Percentiles rank a stretch among this genome's conserved stretches.
Conservation (phyloP, 257 asterid genomes). For the Ophiorrhiza pumila region DNA sequence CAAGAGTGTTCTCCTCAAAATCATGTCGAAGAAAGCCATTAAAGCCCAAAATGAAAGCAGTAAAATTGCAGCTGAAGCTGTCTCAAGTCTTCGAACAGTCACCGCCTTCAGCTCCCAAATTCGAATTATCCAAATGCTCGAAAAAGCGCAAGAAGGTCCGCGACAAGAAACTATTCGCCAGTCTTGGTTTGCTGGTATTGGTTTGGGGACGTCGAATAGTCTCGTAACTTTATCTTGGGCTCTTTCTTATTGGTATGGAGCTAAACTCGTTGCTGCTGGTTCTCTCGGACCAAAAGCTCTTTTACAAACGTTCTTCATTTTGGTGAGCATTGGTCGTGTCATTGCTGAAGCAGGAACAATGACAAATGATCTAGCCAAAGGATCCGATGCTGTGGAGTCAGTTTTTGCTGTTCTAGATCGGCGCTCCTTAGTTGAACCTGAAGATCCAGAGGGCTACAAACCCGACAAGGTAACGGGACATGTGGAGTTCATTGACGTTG, state of each 20-base stretch:
- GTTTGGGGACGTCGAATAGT: conserved; percentile 78
- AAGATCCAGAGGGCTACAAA: conserved; percentile 52
- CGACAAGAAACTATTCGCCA: conserved; percentile 63
- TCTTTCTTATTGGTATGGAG: conserved; percentile 83
- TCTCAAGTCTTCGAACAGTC: conserved; percentile 77
- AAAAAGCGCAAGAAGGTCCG: conserved; percentile 69
- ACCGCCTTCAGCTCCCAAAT: conserved; percentile 76
- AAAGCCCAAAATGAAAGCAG: conserved; percentile 83
- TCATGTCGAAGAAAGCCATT: conserved; percentile 66
- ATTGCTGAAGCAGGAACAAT: conserved; percentile 87
- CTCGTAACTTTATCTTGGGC: conserved; percentile 79
- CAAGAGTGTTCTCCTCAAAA: conserved; percentile 63
- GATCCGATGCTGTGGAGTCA: conserved; percentile 65
- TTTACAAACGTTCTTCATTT: conserved; percentile 76
- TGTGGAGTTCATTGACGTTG: conserved; percentile 51
- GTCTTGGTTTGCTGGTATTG: conserved; percentile 92
- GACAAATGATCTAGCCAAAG: conserved; percentile 87
- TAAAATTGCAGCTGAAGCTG: conserved; percentile 90
- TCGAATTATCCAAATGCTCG: conserved; percentile 71
- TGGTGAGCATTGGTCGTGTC: conserved; percentile 88
- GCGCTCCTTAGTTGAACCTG: conserved; percentile 63
- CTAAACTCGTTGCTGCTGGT: conserved; percentile 61
- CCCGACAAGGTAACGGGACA: conserved; percentile 53
- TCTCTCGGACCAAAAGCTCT: conserved; percentile 57
- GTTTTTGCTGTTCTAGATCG: conserved; percentile 78